Evolutionary conservation across 306 rosid genomes (phyloP).

Genomic region (Arachis stenosperma): DNA sequence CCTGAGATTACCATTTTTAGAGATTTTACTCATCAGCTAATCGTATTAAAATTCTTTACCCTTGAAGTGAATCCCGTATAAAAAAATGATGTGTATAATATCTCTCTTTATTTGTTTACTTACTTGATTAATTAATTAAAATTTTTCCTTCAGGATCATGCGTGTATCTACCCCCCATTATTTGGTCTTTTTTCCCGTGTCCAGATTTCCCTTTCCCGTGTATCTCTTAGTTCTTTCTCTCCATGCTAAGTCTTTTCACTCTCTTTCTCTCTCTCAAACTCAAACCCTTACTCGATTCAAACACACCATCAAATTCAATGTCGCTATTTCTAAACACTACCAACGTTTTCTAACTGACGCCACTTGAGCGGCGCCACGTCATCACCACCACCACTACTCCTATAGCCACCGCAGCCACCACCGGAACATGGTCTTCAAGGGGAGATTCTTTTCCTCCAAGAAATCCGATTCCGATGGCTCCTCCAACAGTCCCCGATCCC

Average conservation of each 20-base stretch:
- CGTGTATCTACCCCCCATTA: background rate
- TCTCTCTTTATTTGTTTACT: no score
- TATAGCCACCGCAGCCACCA: background rate
- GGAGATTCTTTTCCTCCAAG: conserved; percentile 90
- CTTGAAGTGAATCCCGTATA: no score
- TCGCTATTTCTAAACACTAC: background rate
- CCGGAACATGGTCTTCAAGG: conserved; percentile 82
- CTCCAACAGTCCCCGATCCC: conserved; percentile 69
- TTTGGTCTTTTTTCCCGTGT: background rate
- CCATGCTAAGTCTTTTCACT: background rate
- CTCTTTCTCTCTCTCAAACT: background rate
- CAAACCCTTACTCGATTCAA: background rate
- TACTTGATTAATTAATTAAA: no score
- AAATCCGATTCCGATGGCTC: conserved; percentile 82
- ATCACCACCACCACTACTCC: background rate
- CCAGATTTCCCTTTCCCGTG: background rate
- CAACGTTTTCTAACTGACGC: background rate
- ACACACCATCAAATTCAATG: background rate
- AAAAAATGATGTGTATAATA: no score
- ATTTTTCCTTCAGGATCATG: background rate
- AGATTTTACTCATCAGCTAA: no score
- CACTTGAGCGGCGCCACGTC: conserved; percentile 46
- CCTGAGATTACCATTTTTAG: no score
- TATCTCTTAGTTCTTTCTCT: background rate
- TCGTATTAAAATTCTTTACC: no score